Evolutionary conservation across 768 basidiomycete species (phyloP), one percentile per base, ranked within the genome.

Genomic region (Hemileccinum impolitum): DNA sequence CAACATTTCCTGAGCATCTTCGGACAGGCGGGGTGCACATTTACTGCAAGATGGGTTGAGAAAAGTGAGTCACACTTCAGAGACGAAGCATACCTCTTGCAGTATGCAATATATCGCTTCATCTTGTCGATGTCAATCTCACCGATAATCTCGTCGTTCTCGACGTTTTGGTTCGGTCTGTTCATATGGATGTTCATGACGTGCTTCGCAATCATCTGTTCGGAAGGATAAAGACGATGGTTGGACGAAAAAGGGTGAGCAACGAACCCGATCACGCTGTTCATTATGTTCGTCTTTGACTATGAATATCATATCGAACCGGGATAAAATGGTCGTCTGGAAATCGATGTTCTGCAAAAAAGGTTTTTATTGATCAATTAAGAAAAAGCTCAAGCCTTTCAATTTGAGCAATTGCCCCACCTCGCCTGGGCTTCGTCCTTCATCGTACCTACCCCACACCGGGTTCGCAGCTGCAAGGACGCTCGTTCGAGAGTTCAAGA

Each of bases 121-220:
- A 99, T 99, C 74, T 94, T 95, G 62, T 96, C 96, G 35, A 98
- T 77, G 56, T 90, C 87, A 48, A 99, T 90, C 70, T 99, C 96
- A 6, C 92, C 95, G 1, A 83, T 76, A 5, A 74, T 77, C 43
- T 90, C 82, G 9, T 77, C 79, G 39, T 77, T 76, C 52, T 87
- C 86, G 0, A 62, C 65, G 37, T 72, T 76, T 38, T 75, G 72
- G 56, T 84, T 90, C 12, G 85, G 83, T 46, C 91, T 79, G 69
- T 95, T 95, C 93, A 97, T 96, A 66, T 99, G 96, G 40, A 96
- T 89, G 67, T 93, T 94, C 90, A 99, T 93, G 55, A 99, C 94
- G 62, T 98, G 94, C 66, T 87, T 90, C 8, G 95, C 96, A 57
- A 98, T 94, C 65, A 85, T 88, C 91, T 96, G 51, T 12, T n/a